Percentiles rank a stretch among this genome's conserved stretches.
phyloP scores from a whole-genome alignment of 2,329 filamentous ascomycete species.

The Stagonosporopsis rhizophila region DNA sequence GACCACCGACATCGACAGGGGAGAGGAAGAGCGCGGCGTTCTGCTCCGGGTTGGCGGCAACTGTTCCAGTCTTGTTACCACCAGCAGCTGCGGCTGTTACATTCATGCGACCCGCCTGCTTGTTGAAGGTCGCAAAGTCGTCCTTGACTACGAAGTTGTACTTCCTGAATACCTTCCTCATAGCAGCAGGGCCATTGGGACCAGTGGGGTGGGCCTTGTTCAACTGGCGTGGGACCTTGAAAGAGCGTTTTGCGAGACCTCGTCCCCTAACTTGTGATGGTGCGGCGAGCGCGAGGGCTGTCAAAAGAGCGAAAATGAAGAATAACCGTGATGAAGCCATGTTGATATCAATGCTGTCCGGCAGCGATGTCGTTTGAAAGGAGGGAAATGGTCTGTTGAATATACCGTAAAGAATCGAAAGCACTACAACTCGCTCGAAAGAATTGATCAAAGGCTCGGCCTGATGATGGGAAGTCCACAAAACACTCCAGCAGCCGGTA shows the following conservation, averaged over 20 bases:
- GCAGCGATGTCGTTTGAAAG: slow-evolving; percentile 39
- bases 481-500: slow-evolving; percentile 35
- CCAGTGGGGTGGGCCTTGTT: slow-evolving; percentile 61
- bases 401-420: slow-evolving; percentile 28
- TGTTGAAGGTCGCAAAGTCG: slow-evolving; percentile 28
- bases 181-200: slow-evolving; percentile 64
- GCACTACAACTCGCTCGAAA: slow-evolving; percentile 25
- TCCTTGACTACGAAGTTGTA: slow-evolving; percentile 58
- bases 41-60: slow-evolving; percentile 68
- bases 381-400: slow-evolving; percentile 32
- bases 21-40: slow-evolving; percentile 75
- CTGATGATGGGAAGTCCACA: slow-evolving; percentile 37
- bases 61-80: slow-evolving; percentile 59
- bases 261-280: slow-evolving; percentile 45
- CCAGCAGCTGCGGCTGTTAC: slow-evolving; percentile 36
- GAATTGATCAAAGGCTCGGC: slow-evolving; percentile 39
- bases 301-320: slow-evolving; percentile 58
- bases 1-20: slow-evolving; percentile 72
- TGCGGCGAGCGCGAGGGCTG: slow-evolving; percentile 56
- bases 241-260: slow-evolving; percentile 61
- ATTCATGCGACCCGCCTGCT: slow-evolving; percentile 54
- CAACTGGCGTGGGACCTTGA: slow-evolving; percentile 65
- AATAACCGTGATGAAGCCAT: slow-evolving; percentile 49
- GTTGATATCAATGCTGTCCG: slow-evolving; percentile 47
- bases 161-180: slow-evolving; percentile 73